Percentiles rank a stretch among this genome's conserved stretches.
Evolutionary conservation across 306 rosid species (phyloP).

Genomic region (Hylodesmum podocarpum): DNA sequence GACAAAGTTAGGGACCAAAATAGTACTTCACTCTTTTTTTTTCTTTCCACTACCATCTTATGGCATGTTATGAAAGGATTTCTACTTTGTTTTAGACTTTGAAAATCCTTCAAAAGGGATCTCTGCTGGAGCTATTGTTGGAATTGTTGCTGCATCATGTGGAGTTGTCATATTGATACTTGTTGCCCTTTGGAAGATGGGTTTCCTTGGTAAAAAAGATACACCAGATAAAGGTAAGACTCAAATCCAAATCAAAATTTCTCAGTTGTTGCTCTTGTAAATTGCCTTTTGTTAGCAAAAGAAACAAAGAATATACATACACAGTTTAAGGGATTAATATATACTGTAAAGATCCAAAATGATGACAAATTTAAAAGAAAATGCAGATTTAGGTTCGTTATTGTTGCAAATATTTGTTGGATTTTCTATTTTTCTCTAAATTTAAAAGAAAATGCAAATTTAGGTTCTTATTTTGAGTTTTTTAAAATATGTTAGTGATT

Average conservation of each 20-base stretch:
- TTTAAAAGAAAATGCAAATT: no score
- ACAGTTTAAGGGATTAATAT: background rate
- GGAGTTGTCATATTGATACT: constrained; percentile 46
- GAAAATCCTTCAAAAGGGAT: constrained; percentile 45
- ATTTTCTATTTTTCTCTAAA: background rate
- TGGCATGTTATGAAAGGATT: background rate
- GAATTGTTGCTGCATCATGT: constrained; percentile 60
- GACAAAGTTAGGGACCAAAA: no score
- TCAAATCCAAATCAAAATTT: background rate
- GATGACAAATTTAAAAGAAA: background rate
- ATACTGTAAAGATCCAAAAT: background rate
- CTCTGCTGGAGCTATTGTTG: constrained; percentile 70
- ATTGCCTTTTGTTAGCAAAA: background rate
- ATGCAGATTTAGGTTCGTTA: background rate
- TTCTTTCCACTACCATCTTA: background rate
- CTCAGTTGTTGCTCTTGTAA: background rate
- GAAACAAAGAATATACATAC: background rate
- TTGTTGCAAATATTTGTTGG: background rate
- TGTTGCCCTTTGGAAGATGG: constrained; percentile 48
- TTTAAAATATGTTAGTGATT: background rate
- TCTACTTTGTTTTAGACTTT: constrained; percentile 50
- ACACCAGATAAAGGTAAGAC: constrained; percentile 55
- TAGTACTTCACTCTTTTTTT: no score
- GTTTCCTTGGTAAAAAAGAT: constrained; percentile 50
- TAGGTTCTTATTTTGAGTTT: background rate